phyloP scores from a whole-genome alignment of 805 yeast genomes.

The Candida golubevii region DNA sequence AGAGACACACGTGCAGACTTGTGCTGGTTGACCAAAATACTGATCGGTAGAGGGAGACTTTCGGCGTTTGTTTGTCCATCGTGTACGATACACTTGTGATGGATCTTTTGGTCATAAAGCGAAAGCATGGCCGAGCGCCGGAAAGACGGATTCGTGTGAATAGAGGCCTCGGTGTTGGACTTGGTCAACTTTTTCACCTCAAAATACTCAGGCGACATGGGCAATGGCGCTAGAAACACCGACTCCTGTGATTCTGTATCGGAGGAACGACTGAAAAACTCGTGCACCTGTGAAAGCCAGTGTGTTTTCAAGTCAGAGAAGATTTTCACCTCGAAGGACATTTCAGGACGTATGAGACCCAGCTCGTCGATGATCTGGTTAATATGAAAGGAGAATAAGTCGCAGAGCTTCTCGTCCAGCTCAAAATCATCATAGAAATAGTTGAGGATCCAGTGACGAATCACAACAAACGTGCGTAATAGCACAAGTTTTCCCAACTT shows the following conservation, averaged over 20 bases:
- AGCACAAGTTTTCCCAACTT: slow-evolving; percentile 61
- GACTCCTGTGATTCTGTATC: slow-evolving; percentile 11
- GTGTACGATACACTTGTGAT: slow-evolving; percentile 31
- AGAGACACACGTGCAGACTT: slow-evolving; percentile 33
- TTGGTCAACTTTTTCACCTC: slow-evolving; percentile 23
- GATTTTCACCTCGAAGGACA: slow-evolving; percentile 35
- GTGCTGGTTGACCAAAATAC: slow-evolving; percentile 36
- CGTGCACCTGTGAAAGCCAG: slow-evolving; percentile 32
- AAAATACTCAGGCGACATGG: slow-evolving; percentile 23
- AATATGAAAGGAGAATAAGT: slow-evolving; percentile 44
- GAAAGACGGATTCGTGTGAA: slow-evolving; percentile 42
- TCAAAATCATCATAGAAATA: slow-evolving; percentile 79
- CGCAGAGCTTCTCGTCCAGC: slow-evolving; percentile 29
- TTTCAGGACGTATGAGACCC: slow-evolving; percentile 22
- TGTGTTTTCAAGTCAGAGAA: slow-evolving; percentile 38
- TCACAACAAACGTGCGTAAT: slow-evolving; percentile 77
- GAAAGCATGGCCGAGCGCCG: slow-evolving; percentile 44
- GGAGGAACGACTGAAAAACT: slow-evolving; percentile 28
- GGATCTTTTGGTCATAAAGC: slow-evolving; percentile 34
- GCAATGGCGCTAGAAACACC: slow-evolving; percentile 22
- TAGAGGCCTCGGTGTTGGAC: slow-evolving; percentile 33
- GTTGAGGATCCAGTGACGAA: slow-evolving; percentile 87
- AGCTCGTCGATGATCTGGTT: slow-evolving; percentile 36
- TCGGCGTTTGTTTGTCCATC: slow-evolving; percentile 27
- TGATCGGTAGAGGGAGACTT: slow-evolving; percentile 36